Conservation (phyloP, 768 basidiomycete genomes). For the Lyophyllum shimeji region DNA sequence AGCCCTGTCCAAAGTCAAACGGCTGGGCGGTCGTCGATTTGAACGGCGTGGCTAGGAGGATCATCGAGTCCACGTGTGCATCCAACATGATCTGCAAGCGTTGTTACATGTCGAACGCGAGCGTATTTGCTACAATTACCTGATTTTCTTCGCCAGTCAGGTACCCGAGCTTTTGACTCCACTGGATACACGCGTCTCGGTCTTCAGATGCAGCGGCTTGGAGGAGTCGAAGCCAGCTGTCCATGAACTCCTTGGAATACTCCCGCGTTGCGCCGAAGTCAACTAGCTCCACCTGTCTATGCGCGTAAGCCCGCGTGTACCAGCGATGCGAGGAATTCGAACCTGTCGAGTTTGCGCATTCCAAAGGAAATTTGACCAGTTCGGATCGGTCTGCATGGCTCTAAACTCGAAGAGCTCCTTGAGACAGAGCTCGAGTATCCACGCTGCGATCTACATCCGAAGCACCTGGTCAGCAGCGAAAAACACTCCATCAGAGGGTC, state of each 20-base stretch:
- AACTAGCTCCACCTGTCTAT: conserved; percentile 71
- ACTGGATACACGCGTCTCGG: conserved; percentile 60
- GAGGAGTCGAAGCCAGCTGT: conserved; percentile 85
- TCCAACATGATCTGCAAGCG: conserved; percentile 72
- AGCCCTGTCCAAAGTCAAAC: conserved; percentile 74
- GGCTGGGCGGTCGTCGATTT: conserved; percentile 58
- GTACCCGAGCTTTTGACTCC: conserved; percentile 85
- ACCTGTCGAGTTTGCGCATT: conserved; percentile 66
- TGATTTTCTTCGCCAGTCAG: conserved; percentile 86
- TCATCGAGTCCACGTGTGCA: conserved; percentile 83
- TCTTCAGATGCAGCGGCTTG: conserved; percentile 74
- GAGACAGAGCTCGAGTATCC: conserved; percentile 83
- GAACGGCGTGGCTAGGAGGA: conserved; percentile 87
- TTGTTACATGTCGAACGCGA: background rate
- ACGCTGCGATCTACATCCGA: conserved; percentile 68
- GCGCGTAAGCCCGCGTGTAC: background rate
- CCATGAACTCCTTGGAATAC: conserved; percentile 85
- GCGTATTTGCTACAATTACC: conserved; percentile 35
- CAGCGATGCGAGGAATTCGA: background rate
- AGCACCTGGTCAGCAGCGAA: background rate
- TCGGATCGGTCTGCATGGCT: conserved; percentile 98
- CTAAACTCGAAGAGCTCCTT: conserved; percentile 89
- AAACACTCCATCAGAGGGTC: background rate
- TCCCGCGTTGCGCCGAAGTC: conserved; percentile 95
- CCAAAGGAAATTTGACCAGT: conserved; percentile 98